Evolutionary conservation across 768 basidiomycete species (phyloP).

Genomic region (Kwoniella dendrophila): DNA sequence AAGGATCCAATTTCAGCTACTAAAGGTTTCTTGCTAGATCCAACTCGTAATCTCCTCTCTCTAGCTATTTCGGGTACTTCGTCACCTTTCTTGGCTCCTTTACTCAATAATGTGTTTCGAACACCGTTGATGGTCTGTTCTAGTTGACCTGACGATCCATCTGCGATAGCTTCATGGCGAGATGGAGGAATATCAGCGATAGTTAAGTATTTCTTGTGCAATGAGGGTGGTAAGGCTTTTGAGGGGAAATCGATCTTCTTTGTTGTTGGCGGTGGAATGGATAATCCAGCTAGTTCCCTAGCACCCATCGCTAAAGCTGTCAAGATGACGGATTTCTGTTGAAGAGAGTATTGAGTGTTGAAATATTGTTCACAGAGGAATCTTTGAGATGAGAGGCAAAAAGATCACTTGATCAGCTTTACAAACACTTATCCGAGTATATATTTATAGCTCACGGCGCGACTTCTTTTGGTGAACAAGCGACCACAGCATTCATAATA

Average conservation of each 20-base stretch:
- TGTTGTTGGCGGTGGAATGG: conserved; percentile 52
- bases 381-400: conserved; percentile 57
- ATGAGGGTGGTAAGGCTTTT: conserved; percentile 70
- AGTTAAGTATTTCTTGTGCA: conserved; percentile 71
- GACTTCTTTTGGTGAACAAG: conserved; percentile 73
- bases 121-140: conserved; percentile 68
- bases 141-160: conserved; percentile 54
- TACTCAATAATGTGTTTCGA: conserved; percentile 66
- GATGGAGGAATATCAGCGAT: conserved; percentile 51
- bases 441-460: conserved; percentile 67
- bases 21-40: conserved; percentile 28
- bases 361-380: conserved; percentile 90
- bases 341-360: conserved; percentile 83
- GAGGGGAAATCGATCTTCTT: conserved; percentile 69
- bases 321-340: conserved; percentile 80
- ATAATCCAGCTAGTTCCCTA: conserved; percentile 70
- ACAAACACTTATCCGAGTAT: background rate
- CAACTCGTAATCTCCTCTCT: conserved; percentile 73
- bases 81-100: conserved; percentile 62
- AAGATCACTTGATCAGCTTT: background rate
- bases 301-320: conserved; percentile 85
- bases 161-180: conserved; percentile 4
- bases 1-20: conserved; percentile 39
- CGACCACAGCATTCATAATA: conserved; percentile 75
- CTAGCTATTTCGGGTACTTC: conserved; percentile 68